Conservation (phyloP, 129 eudicot genomes). For the Escallonia herrerae region DNA sequence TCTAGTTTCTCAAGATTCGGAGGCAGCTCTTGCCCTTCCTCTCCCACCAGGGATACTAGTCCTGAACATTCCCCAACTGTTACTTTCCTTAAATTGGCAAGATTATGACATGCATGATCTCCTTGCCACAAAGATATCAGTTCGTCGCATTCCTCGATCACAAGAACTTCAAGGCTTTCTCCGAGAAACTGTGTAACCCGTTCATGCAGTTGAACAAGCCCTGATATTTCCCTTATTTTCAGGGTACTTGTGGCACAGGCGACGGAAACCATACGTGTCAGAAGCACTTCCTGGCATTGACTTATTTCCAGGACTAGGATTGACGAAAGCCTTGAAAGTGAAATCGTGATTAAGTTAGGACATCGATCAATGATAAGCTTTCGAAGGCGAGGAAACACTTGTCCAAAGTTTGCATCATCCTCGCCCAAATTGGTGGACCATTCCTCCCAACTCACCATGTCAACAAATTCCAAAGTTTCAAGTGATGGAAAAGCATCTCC, state of each 20-base stretch:
- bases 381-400: not conserved
- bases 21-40: not conserved
- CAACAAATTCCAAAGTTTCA: constrained; percentile 4
- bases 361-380: not conserved
- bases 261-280: not conserved
- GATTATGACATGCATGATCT: not conserved
- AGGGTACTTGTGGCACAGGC: not conserved
- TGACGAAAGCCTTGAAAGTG: not conserved
- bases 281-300: not conserved
- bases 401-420: not conserved
- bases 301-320: not conserved
- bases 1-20: not conserved
- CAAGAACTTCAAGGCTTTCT: not conserved
- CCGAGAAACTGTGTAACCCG: not conserved
- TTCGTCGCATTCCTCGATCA: not conserved
- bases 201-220: not conserved
- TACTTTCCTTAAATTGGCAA: not conserved
- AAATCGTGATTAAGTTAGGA: not conserved
- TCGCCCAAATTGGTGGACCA: constrained; percentile 10
- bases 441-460: constrained; percentile 18
- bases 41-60: not conserved
- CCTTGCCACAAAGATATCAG: not conserved
- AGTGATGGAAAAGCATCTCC: constrained; percentile 29
- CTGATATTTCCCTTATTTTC: not conserved
- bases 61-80: not conserved